These are phyloP conservation scores for Fomitopsis pinicola DNA, from an alignment of 1,284 basidiomycete genomes.

Conservation along the genomic window DNA sequence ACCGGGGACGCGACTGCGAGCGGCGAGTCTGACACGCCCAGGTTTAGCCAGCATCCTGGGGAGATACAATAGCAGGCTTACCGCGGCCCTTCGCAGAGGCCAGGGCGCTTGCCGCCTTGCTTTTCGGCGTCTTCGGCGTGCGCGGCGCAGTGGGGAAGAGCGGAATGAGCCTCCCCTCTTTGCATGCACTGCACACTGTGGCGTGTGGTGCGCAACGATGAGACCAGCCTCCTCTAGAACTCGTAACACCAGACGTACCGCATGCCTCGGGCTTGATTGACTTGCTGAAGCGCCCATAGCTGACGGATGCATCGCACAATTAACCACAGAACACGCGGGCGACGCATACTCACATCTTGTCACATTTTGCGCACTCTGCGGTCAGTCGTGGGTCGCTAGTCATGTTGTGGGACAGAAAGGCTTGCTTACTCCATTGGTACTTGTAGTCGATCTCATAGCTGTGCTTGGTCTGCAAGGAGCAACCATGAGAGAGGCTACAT, in stretches of 20 bases:
- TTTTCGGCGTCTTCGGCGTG: constrained; percentile 35
- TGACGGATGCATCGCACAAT: constrained; percentile 21
- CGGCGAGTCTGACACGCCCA: constrained; percentile 32
- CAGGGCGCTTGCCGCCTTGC: constrained; percentile 35
- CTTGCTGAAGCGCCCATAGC: constrained; percentile 75
- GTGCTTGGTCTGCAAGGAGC: constrained; percentile 56
- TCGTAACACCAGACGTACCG: constrained; percentile 35
- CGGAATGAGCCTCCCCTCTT: constrained; percentile 51
- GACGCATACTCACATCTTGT: constrained; percentile 51
- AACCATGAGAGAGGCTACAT: no score
- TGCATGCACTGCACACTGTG: constrained; percentile 46
- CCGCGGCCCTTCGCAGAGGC: constrained; percentile 44
- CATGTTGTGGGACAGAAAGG: not conserved
- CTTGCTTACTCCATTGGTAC: constrained; percentile 67
- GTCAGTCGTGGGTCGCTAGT: not conserved
- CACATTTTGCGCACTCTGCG: constrained; percentile 62
- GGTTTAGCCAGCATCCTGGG: not conserved
- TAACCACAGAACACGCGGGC: not conserved
- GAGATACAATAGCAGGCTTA: constrained; percentile 17
- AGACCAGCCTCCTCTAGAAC: not conserved
- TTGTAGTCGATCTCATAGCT: constrained; percentile 75
- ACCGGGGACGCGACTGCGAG: not conserved
- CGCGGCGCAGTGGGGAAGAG: constrained; percentile 38
- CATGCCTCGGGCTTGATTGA: constrained; percentile 69
- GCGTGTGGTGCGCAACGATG: constrained; percentile 1